Evolutionary conservation across 2,329 filamentous ascomycete genomes (phyloP), one percentile per base, ranked within the genome.

Genomic region (Lachnellula willkommii): DNA sequence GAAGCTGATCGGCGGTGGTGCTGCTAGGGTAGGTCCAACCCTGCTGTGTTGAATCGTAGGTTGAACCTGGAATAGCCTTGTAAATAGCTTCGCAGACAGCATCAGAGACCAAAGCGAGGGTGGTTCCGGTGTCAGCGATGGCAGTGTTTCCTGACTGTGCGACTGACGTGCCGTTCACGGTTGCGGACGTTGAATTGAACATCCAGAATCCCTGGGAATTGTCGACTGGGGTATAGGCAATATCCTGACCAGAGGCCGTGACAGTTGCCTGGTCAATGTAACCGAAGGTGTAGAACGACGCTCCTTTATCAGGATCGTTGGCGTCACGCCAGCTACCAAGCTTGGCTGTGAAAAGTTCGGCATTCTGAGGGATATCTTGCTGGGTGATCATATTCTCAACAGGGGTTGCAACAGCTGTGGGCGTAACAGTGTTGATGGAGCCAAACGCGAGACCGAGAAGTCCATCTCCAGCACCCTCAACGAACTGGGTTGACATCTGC

Each of bases 221-320:
- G 71, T 89, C 82, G 49, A 90, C 71, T 12, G 78, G 74, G 0
- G 81, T 79, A 72, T 84, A 90, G 61, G 75, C 70, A 40, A 86
- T 79, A 1, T 81, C 75, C 58, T 79, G 68, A 32, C 77, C 78
- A 1, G 78, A 78, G 3, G 75, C 73, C 53, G 73, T 76, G 48
- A 88, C 75, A 0, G 81, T 77, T n/a, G 79, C 77, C 60, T 85
- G 67, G 64, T 89, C 86, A 65, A 90, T 85, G 69, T 77, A 87
- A 20, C 87, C 87, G 61, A 90, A 89, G 1, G 87, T 89, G 72
- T 87, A 90, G 73, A 88, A 90, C 75, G 70, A 82, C 58, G 74
- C 71, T 20, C 68, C 68, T 36, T 66, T 63, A 40, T 70, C 68
- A 1, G 67, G 57, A 17, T 72, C 70, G 49, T 76, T 67, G 57